Evolutionary conservation across 176 grass and related monocot species (phyloP), one percentile per base, ranked within the genome.

Genomic region (Secale cereale): DNA sequence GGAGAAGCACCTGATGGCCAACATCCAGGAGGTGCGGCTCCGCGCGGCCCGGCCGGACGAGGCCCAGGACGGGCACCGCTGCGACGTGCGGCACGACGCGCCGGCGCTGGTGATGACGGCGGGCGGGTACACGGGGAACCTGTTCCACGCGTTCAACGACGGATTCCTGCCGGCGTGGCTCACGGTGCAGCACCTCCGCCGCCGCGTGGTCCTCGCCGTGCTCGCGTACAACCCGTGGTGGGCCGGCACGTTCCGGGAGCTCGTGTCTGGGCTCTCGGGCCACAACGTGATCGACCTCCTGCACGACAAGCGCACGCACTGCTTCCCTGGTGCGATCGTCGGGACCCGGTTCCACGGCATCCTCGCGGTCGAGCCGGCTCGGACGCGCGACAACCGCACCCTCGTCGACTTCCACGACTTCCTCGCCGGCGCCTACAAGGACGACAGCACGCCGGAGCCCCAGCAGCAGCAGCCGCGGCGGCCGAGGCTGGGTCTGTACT

Each of bases 71-170:
- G 45, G 2, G 16, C 87, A 65, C 31, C 62, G 76, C 39, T 96
- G 94, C 60, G 91, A 96, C 46, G 94, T 96, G 32, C 73, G 59
- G 6, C 91, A 96, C 83, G 81, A 96, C n/a, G 89, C 70, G 50
- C 94, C 89, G 48, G 63, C 67, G 7, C 59, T 96, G 2, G 85
- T 96, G 25, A 91, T 96, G 82, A 83, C 87, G 17, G 87, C 94
- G 4, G 91, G 78, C 2, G 94, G 94, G 0, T 93, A 96, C 91
- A 89, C 89, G 0, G 94, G 89, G 0, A 96, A 96, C 87, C 45
- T 93, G 0, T 96, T 89, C 89, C 91, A 96, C 57, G 86, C 91
- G 2, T 93, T 96, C 78, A 96, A 48, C 86, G 89, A 97, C 82
- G 94, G 77, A 10, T 67, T 97, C 43, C 63, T 97, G 5, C 89